Conservation (phyloP, 208 protist species). For the Phytomonas sp. region DNA sequence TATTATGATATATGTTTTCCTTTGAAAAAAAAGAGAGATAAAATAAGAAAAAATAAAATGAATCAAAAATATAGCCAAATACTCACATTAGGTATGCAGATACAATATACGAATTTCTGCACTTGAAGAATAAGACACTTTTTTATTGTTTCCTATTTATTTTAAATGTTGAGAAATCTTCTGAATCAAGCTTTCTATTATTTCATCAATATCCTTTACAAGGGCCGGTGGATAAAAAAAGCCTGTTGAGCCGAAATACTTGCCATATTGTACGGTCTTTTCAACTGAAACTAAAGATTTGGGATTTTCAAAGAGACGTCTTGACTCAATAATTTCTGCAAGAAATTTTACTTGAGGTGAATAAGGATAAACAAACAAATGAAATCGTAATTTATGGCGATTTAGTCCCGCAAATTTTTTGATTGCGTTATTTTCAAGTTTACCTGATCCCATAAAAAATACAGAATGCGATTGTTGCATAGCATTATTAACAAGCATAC, state of each 20-base stretch:
- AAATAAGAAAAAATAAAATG: slow-evolving; percentile 7
- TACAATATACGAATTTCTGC: not conserved
- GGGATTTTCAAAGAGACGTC: slow-evolving; percentile 21
- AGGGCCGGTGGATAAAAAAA: slow-evolving; percentile 68
- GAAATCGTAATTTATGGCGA: not conserved
- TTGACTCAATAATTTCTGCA: slow-evolving; percentile 32
- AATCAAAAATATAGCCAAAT: not conserved
- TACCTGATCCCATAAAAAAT: slow-evolving; percentile 13
- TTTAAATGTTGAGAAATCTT: slow-evolving; percentile 13
- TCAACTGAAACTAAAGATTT: slow-evolving; percentile 28
- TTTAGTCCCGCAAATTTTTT: slow-evolving; percentile 1
- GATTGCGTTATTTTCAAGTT: slow-evolving; percentile 5
- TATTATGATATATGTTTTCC: slow-evolving; percentile 1
- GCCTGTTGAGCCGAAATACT: slow-evolving; percentile 64
- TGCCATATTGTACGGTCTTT: slow-evolving; percentile 42
- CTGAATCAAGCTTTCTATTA: slow-evolving; percentile 12
- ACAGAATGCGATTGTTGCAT: slow-evolving; percentile 4
- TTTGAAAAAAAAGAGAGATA: not conserved
- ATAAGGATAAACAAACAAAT: not conserved
- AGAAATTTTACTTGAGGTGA: slow-evolving; percentile 28
- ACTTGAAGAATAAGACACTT: not conserved
- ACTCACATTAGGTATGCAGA: not conserved
- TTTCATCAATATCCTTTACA: slow-evolving; percentile 33
- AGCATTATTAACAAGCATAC: slow-evolving; percentile 1
- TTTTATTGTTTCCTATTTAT: not conserved